Evolutionary conservation across 1,139 yeast genomes (phyloP).

Genomic region (Blastobotrys raffinosifermentans): DNA sequence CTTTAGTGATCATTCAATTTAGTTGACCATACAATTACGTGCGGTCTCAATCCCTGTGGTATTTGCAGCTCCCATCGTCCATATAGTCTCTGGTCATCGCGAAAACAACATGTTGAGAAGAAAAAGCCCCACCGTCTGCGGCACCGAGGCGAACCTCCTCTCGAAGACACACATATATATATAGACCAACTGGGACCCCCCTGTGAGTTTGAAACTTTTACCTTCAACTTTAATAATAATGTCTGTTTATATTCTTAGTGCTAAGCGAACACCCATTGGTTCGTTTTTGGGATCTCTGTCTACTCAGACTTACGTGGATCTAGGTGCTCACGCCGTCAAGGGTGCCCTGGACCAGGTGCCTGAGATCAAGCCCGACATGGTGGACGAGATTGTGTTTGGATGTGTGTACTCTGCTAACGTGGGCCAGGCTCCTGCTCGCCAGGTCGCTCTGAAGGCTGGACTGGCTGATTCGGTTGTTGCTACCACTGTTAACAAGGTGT

Average conservation of each 20-base stretch:
- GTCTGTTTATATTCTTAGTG: slow-evolving; percentile 79
- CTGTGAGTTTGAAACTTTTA: no score
- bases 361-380: slow-evolving; percentile 63
- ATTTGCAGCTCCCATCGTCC: no score
- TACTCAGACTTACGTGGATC: slow-evolving; percentile 69
- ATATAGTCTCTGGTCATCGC: no score
- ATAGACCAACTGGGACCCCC: no score
- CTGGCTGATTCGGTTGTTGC: slow-evolving; percentile 72
- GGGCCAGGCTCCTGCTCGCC: slow-evolving; percentile 98
- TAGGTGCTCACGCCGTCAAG: slow-evolving; percentile 89
- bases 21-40: no score
- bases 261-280: slow-evolving; percentile 94
- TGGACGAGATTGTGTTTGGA: slow-evolving; percentile 89
- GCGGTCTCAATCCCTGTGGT: no score
- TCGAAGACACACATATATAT: no score
- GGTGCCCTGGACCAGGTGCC: slow-evolving; percentile 80
- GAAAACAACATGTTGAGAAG: no score
- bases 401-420: slow-evolving; percentile 88
- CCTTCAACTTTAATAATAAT: no score
- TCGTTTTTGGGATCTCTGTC: slow-evolving; percentile 82
- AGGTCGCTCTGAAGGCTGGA: slow-evolving; percentile 90
- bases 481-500: slow-evolving; percentile 89
- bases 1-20: no score
- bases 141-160: no score
- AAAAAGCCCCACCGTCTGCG: no score